Conservation (phyloP, 1,284 basidiomycete species). For the Puccinia hordei region DNA sequence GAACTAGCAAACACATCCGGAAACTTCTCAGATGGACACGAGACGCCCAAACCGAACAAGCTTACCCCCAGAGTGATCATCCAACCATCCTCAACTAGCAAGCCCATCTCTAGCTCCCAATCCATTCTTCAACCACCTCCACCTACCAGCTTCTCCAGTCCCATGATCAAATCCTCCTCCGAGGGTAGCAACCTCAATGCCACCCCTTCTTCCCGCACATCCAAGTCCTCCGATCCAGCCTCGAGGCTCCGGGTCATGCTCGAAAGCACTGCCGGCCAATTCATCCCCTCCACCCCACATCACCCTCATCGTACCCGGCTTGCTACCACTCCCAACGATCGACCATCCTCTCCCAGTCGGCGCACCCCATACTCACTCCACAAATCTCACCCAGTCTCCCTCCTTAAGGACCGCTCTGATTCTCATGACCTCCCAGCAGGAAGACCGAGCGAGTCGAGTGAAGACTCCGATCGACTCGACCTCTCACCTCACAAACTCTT, state of each 20-base stretch:
- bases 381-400: slow-evolving; percentile 20
- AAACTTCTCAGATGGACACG: slow-evolving; percentile 19
- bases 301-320: slow-evolving; percentile 25
- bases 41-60: not conserved
- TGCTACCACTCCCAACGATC: not conserved
- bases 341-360: not conserved
- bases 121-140: not conserved
- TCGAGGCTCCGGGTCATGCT: slow-evolving; percentile 33
- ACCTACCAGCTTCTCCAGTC: not conserved
- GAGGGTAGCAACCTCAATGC: not conserved
- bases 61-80: not conserved
- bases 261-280: slow-evolving; percentile 42
- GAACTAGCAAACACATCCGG: not conserved
- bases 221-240: slow-evolving; percentile 17
- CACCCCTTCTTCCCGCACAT: not conserved
- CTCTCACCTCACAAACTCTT: slow-evolving; percentile 23
- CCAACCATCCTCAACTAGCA: not conserved
- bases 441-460: slow-evolving; percentile 29
- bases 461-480: slow-evolving; percentile 13
- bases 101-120: not conserved
- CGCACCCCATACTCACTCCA: not conserved
- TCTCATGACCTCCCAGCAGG: not conserved
- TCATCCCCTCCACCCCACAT: slow-evolving; percentile 44
- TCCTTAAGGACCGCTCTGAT: not conserved
- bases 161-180: slow-evolving; percentile 47